Conservation (phyloP, 495 filamentous ascomycete species). For the Penicillium lividum region DNA sequence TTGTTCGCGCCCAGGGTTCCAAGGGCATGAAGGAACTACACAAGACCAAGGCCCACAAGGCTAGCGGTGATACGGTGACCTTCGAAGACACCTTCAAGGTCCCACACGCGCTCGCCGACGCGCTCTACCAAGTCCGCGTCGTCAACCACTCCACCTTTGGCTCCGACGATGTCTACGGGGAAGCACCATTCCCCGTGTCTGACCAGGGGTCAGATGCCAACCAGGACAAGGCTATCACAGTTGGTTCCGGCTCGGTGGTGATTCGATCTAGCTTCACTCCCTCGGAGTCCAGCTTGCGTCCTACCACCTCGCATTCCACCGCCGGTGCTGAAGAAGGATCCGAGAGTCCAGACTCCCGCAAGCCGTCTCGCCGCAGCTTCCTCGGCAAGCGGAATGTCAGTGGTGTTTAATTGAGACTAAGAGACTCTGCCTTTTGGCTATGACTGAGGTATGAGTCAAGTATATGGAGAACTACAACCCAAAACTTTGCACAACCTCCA, state of each 20-base stretch:
- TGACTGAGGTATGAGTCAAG: slow-evolving; percentile 9
- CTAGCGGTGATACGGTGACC: slow-evolving; percentile 46
- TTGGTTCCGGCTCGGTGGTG: slow-evolving; percentile 67
- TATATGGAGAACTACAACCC: slow-evolving; percentile 17
- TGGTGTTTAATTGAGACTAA: slow-evolving; percentile 30
- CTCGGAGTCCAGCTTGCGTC: slow-evolving; percentile 32
- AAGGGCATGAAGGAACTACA: slow-evolving; percentile 76
- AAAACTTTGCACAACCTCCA: neutral
- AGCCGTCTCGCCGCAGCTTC: slow-evolving; percentile 50
- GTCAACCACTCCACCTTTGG: slow-evolving; percentile 82
- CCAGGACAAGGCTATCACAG: slow-evolving; percentile 69
- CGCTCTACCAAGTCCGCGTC: slow-evolving; percentile 82
- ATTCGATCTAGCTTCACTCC: slow-evolving; percentile 65
- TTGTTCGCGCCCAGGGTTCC: slow-evolving; percentile 61
- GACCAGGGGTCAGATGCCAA: slow-evolving; percentile 66
- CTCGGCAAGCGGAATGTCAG: slow-evolving; percentile 57
- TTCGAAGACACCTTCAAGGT: slow-evolving; percentile 81
- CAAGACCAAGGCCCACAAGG: slow-evolving; percentile 82
- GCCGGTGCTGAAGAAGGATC: slow-evolving; percentile 35
- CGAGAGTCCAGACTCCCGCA: slow-evolving; percentile 56
- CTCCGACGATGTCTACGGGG: slow-evolving; percentile 77
- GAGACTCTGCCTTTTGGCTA: slow-evolving; percentile 10
- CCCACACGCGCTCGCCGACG: slow-evolving; percentile 70
- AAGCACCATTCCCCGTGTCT: slow-evolving; percentile 84
- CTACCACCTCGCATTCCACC: slow-evolving; percentile 42